Conservation (phyloP, 371 early-diverging fungal genomes). For the Funneliformis caledonium region DNA sequence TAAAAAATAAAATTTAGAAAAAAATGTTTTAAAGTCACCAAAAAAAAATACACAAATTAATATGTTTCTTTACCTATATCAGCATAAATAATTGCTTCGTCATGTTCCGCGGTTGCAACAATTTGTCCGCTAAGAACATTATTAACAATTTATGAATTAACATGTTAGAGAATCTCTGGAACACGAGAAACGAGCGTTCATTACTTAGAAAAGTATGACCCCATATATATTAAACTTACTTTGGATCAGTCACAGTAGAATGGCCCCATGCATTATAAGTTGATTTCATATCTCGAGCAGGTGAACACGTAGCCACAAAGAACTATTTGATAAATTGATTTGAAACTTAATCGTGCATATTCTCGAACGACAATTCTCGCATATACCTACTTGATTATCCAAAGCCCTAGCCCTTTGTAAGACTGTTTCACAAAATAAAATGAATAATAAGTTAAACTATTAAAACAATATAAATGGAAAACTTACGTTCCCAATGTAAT, state of each 20-base stretch:
- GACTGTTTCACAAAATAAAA: neutral
- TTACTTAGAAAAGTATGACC: too few species aligned
- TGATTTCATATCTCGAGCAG: slow-evolving; percentile 82
- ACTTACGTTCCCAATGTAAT: slow-evolving; percentile 89
- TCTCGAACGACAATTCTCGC: neutral
- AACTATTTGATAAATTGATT: slow-evolving; percentile 51
- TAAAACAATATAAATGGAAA: neutral
- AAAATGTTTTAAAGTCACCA: neutral
- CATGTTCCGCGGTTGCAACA: slow-evolving; percentile 72
- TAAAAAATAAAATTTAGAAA: slow-evolving; percentile 36
- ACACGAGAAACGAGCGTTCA: too few species aligned
- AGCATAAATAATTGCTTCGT: slow-evolving; percentile 83
- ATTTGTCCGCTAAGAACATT: slow-evolving; percentile 59
- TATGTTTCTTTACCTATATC: slow-evolving; percentile 63
- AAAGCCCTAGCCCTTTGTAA: slow-evolving; percentile 54
- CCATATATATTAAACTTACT: slow-evolving; percentile 51
- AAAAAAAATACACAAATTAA: neutral
- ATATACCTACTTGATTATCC: slow-evolving; percentile 59
- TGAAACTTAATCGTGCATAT: neutral
- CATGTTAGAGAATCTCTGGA: slow-evolving; percentile 20
- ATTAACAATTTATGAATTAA: neutral
- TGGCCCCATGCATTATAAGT: slow-evolving; percentile 95
- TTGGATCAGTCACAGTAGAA: slow-evolving; percentile 89
- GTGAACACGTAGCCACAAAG: slow-evolving; percentile 92
- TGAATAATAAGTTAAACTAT: neutral